Base-by-base conservation (phyloP, 164 flowering plant genomes). In the Pachysandra terminalis region DNA sequence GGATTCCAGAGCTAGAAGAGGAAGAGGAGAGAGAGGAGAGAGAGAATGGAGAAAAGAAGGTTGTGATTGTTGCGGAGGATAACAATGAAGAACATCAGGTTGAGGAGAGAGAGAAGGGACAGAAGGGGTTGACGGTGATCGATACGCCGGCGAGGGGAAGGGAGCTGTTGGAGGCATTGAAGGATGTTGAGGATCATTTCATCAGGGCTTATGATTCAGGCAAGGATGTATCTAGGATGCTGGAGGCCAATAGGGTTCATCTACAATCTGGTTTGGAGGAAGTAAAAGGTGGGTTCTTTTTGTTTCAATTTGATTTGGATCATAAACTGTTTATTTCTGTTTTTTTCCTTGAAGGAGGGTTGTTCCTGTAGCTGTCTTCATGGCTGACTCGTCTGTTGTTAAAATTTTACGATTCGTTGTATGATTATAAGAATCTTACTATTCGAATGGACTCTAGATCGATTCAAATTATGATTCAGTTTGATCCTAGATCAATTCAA, bases 171-270 rank as follows among this genome's bases (percentile, higher is more conserved):
- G 98, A 94, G 45, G 95, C 96, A 49, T 71, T 94, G 77, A 81
- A 68, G 55, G 98, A 91, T 77, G 83, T 94, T 66, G 96, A 85
- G 72, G 93, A 89, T 66, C 86, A 88, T 77, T 91, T 94, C 59
- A 63, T 80, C 12, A 82, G 87, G 76, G 97, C 97, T 74, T 86
- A 74, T 84, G 90, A 89, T 75, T 84, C 97, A 65, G 96, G 96
- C 9, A 88, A 88, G 71, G 95, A 87, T 64, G 90, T 94, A 0
- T 83, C 93, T 1, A 87, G 83, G 74, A 91, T 94, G 98, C 78
- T 94, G 19, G 98, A 94, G 75, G 94, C 85, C 26, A 86, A 81
- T 56, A 84, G 83, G 67, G 79, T 86, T 67, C 85, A 85, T 61
- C 67, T 85, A 67, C 93, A 80, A 58, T 81, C 98, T 68, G 82